A percentile compares a stretch with the other conserved stretches of the same genome.
Conservation (phyloP, 2,329 filamentous ascomycete species). For the Calonectria hongkongensis region DNA sequence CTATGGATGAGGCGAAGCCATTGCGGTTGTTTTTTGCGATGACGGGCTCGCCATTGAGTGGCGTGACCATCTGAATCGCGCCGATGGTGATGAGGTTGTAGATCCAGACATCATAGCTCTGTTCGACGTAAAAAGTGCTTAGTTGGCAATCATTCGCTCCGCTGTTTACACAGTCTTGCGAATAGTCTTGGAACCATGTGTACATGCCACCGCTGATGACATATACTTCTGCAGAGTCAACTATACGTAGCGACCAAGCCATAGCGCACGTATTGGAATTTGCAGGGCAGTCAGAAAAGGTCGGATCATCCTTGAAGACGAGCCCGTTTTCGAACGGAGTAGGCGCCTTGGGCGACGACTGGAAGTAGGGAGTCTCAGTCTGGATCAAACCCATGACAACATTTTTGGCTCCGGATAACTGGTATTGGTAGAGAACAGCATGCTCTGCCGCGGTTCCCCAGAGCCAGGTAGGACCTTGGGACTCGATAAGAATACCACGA, state of each 20-base stretch:
- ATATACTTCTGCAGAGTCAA: not conserved
- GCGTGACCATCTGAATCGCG: not conserved
- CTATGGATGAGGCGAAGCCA: not conserved
- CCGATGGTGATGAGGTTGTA: not conserved
- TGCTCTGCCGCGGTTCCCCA: not conserved
- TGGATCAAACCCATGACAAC: not conserved
- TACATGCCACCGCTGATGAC: not conserved
- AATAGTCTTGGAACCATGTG: not conserved
- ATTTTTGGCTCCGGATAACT: not conserved
- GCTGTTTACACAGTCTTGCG: not conserved
- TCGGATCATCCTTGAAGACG: not conserved
- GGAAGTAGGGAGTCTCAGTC: not conserved
- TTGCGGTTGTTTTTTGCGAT: not conserved
- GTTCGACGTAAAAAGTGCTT: not conserved
- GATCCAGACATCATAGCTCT: not conserved
- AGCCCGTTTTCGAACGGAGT: not conserved
- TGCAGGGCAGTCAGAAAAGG: not conserved
- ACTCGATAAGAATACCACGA: not conserved
- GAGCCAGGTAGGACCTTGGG: not conserved
- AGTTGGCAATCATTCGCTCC: not conserved
- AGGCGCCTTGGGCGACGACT: not conserved
- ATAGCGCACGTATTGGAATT: not conserved
- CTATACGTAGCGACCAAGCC: not conserved
- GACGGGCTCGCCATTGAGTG: not conserved
- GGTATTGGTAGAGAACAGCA: not conserved